These are phyloP conservation scores for Umbelopsis sp. DNA, from an alignment of 192 early-diverging fungal genomes.

Conservation along the genomic window DNA sequence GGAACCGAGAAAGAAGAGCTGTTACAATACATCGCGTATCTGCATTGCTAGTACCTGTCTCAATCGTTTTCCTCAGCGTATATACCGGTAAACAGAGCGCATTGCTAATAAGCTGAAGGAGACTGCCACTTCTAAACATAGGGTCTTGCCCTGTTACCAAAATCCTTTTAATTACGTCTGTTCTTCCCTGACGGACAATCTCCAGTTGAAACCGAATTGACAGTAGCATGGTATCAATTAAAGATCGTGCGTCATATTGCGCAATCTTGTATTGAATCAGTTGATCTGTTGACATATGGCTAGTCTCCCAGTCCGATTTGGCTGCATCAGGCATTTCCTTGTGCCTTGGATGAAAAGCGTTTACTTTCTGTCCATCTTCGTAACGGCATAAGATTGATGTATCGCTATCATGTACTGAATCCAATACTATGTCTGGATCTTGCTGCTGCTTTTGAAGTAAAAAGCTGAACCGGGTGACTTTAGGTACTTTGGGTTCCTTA, in stretches of 20 bases:
- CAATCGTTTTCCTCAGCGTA: background rate
- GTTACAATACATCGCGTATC: background rate
- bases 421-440: background rate
- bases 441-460: background rate
- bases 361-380: background rate
- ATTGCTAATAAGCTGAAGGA: slow-evolving; percentile 7
- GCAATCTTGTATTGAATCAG: background rate
- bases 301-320: background rate
- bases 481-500: background rate
- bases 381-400: background rate
- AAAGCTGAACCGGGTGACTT: background rate
- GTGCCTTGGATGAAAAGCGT: background rate
- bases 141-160: background rate
- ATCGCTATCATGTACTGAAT: background rate
- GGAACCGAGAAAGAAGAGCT: background rate
- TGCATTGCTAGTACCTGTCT: background rate
- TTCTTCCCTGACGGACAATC: background rate
- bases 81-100: background rate
- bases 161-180: background rate
- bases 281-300: background rate
- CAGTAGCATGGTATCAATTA: background rate
- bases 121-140: background rate
- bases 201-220: background rate
- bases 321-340: background rate
- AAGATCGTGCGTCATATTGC: background rate